A percentile compares a stretch with the other conserved stretches of the same genome.
These are phyloP conservation scores for Paramecium bursaria DNA, from an alignment of 73 alveolate genomes.

Conservation along the genomic window DNA sequence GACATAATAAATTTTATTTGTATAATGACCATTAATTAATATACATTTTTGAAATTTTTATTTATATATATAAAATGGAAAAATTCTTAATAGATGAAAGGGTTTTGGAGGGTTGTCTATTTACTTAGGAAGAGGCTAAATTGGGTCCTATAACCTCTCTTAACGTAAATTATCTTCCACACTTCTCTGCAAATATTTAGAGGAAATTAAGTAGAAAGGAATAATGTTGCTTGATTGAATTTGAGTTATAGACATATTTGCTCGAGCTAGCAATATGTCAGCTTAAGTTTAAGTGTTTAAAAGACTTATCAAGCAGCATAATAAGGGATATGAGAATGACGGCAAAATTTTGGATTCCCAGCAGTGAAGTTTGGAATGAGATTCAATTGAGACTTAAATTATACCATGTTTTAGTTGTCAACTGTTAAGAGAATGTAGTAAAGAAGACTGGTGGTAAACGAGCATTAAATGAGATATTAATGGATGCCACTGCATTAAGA, in stretches of 20 bases:
- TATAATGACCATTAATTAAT: too few relatives aligned
- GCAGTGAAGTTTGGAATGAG: constrained; percentile 53
- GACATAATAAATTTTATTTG: too few relatives aligned
- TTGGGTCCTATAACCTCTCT: constrained; percentile 39
- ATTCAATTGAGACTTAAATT: constrained; percentile 23
- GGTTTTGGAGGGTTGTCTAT: constrained; percentile 4
- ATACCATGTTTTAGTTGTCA: constrained; percentile 12
- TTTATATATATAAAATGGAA: constrained; percentile 55
- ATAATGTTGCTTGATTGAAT: constrained; percentile 30
- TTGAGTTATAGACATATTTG: constrained; percentile 23
- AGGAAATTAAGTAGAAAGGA: not conserved
- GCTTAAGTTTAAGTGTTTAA: not conserved
- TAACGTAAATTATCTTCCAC: constrained; percentile 39
- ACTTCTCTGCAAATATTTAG: constrained; percentile 25
- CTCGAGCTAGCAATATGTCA: constrained; percentile 29
- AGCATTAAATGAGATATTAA: constrained; percentile 34
- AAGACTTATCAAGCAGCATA: constrained; percentile 2
- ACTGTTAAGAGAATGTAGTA: not conserved
- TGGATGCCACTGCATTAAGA: constrained; percentile 28
- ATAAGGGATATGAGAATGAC: constrained; percentile 53
- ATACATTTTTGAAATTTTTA: too few relatives aligned
- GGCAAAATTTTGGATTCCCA: constrained; percentile 52
- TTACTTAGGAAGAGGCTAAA: constrained; percentile 44
- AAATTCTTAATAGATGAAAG: constrained; percentile 52
- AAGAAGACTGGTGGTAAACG: constrained; percentile 48